Conservation (phyloP, 768 basidiomycete species). For the Leucocoprinus birnbaumii region DNA sequence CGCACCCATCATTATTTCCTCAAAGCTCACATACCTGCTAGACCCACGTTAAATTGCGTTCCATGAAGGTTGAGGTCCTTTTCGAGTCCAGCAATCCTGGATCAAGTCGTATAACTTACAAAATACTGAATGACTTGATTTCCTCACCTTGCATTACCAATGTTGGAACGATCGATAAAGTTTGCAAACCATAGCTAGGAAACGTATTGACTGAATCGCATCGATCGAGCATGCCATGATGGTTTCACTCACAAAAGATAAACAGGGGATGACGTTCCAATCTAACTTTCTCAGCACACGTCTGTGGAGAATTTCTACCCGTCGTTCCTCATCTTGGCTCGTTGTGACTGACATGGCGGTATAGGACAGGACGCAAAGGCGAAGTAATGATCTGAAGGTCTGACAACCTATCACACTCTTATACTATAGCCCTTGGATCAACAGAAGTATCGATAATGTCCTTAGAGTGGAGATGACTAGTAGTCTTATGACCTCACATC, state of each 20-base stretch:
- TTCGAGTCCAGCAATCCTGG: slow-evolving; percentile 24
- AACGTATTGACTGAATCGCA: not conserved
- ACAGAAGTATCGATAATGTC: too few species aligned
- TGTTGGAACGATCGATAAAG: slow-evolving; percentile 27
- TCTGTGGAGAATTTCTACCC: not conserved
- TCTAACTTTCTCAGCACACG: slow-evolving; percentile 27
- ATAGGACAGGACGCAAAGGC: too few species aligned
- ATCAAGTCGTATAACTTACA: not conserved
- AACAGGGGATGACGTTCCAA: slow-evolving; percentile 28
- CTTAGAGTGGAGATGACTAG: too few species aligned
- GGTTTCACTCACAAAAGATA: slow-evolving; percentile 20
- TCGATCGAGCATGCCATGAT: slow-evolving; percentile 21
- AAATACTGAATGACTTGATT: not conserved
- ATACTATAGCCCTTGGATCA: too few species aligned
- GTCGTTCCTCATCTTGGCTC: not conserved
- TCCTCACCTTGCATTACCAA: slow-evolving; percentile 23
- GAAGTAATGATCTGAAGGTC: too few species aligned
- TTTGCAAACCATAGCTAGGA: not conserved
- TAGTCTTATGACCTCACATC: too few species aligned
- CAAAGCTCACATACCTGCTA: not conserved
- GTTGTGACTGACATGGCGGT: not conserved
- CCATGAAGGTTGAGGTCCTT: slow-evolving; percentile 21
- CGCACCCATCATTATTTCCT: not conserved
- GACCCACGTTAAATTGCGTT: slow-evolving; percentile 24
- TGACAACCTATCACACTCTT: not conserved